These are phyloP conservation scores for Ustilago shanxiensis DNA, from an alignment of 1,284 basidiomycete species.

Conservation along the genomic window DNA sequence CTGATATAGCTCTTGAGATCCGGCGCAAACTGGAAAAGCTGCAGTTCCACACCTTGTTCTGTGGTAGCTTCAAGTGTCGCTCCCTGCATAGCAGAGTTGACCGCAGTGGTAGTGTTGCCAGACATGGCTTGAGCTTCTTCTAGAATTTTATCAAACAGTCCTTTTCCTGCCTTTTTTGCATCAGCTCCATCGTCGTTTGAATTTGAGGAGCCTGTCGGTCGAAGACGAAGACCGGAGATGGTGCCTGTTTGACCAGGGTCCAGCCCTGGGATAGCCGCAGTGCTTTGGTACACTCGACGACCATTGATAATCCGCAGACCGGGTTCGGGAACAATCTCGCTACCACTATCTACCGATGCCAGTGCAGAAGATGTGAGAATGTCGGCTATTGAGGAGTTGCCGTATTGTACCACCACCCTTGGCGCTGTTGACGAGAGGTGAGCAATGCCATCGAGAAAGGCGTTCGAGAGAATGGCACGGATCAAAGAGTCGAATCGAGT, in stretches of 20 bases:
- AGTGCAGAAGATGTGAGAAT: constrained; percentile 30
- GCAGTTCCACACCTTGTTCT: constrained; percentile 34
- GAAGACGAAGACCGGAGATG: constrained; percentile 29
- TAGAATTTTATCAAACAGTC: constrained; percentile 32
- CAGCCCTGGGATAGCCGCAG: constrained; percentile 21
- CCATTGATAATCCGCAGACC: constrained; percentile 47
- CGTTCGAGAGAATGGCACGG: constrained; percentile 34
- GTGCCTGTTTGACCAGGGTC: constrained; percentile 51
- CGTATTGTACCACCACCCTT: constrained; percentile 39
- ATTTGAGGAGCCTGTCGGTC: background rate
- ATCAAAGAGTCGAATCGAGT: constrained; percentile 62
- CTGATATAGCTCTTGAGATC: constrained; percentile 71
- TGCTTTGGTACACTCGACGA: constrained; percentile 44
- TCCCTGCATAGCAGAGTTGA: constrained; percentile 14
- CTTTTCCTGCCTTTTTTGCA: constrained; percentile 5
- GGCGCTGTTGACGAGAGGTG: constrained; percentile 12
- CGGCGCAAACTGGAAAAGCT: constrained; percentile 51
- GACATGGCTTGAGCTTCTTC: constrained; percentile 33
- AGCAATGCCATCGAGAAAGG: constrained; percentile 34
- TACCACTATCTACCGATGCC: constrained; percentile 39
- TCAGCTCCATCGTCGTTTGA: background rate
- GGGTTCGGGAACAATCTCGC: constrained; percentile 44
- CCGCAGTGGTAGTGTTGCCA: constrained; percentile 1
- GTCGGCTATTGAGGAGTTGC: constrained; percentile 45
- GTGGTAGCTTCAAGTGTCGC: constrained; percentile 33